These are phyloP conservation scores for Pseudocercospora crystallina DNA, from an alignment of 2,329 filamentous ascomycete genomes.

Conservation along the genomic window DNA sequence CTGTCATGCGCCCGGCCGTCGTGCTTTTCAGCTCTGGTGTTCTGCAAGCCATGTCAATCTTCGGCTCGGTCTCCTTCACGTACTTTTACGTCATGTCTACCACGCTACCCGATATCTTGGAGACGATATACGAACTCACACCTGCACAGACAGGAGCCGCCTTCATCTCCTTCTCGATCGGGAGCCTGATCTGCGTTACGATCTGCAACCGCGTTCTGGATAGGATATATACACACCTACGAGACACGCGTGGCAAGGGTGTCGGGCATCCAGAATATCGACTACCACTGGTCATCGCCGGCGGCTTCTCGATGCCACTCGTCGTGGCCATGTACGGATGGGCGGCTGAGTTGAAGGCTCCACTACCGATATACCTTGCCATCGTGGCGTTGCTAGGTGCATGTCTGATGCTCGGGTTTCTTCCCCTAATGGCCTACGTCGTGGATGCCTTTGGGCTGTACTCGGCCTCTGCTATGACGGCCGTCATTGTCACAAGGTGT, in stretches of 20 bases:
- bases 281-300: constrained; percentile 58
- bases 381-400: constrained; percentile 53
- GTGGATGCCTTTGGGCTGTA: constrained; percentile 49
- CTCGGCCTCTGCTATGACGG: constrained; percentile 47
- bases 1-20: constrained; percentile 42
- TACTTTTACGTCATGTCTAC: constrained; percentile 51
- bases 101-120: constrained; percentile 45
- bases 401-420: constrained; percentile 46
- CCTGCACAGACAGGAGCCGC: constrained; percentile 54
- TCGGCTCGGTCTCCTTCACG: constrained; percentile 43
- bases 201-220: constrained; percentile 40
- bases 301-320: constrained; percentile 52
- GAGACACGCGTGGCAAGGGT: constrained; percentile 28
- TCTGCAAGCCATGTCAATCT: constrained; percentile 53
- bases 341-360: constrained; percentile 49
- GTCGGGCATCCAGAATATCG: constrained; percentile 58
- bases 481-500: constrained; percentile 44
- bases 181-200: constrained; percentile 41
- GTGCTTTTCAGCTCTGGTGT: constrained; percentile 53
- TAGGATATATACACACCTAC: constrained; percentile 35
- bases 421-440: constrained; percentile 47
- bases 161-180: constrained; percentile 56
- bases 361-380: constrained; percentile 59
- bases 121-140: constrained; percentile 44
- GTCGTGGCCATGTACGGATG: constrained; percentile 61